Percentiles rank a stretch among this genome's conserved stretches.
Conservation (phyloP, 2,329 filamentous ascomycete genomes). For the Cercospora sp. region DNA sequence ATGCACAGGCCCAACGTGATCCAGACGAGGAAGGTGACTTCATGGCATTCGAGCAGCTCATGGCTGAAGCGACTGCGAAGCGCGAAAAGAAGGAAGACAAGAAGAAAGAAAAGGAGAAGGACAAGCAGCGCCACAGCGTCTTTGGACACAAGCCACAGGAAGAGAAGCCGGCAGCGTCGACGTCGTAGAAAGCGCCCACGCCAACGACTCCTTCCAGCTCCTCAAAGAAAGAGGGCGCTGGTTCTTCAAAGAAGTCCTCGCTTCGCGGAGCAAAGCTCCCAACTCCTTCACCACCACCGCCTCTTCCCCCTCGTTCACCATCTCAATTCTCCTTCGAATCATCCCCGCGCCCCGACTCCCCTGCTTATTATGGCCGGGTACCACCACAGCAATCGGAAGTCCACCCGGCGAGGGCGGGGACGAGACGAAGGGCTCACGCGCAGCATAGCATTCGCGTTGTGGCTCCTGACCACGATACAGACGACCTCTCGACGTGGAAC, state of each 20-base stretch:
- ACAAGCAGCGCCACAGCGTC: conserved; percentile 16
- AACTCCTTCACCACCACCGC: background rate
- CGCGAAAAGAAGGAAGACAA: conserved; percentile 80
- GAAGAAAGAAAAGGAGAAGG: conserved; percentile 55
- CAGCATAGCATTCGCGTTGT: conserved; percentile 7
- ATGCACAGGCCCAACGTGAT: conserved; percentile 72
- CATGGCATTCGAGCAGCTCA: conserved; percentile 97
- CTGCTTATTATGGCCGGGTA: background rate
- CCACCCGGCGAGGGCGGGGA: background rate
- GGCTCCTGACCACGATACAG: conserved; percentile 1
- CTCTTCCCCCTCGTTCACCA: background rate
- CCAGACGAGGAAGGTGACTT: conserved; percentile 98
- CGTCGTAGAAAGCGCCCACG: conserved; percentile 8
- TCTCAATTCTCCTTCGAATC: conserved; percentile 3
- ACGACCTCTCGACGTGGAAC: background rate
- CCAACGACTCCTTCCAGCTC: conserved; percentile 7
- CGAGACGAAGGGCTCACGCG: background rate
- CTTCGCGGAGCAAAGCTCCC: background rate
- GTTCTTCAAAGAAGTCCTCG: background rate
- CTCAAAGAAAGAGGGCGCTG: background rate
- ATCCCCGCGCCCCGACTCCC: background rate
- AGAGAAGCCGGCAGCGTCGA: conserved; percentile 18
- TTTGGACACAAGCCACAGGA: conserved; percentile 21
- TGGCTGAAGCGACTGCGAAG: conserved; percentile 93
- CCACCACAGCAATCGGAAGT: background rate